Conservation (phyloP, 139 green algal genomes). For the Micractinium sp. region DNA sequence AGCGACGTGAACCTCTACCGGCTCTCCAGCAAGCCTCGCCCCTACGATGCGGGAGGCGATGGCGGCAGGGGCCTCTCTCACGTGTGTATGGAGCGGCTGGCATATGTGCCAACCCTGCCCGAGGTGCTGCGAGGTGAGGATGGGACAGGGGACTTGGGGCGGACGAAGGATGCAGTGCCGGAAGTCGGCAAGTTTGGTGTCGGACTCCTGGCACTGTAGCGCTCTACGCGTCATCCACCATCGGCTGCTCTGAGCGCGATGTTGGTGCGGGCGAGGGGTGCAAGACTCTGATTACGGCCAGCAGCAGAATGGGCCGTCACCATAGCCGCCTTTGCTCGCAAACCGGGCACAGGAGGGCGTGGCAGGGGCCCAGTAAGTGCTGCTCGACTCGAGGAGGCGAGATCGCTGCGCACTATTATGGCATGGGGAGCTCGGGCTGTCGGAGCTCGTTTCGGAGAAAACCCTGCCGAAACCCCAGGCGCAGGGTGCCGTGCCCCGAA, state of each 20-base stretch:
- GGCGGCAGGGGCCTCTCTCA: conserved; percentile 18
- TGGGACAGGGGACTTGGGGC: not conserved
- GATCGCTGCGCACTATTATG: no score
- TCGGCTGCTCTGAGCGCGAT: not conserved
- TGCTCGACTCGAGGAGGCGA: no score
- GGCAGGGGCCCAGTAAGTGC: no score
- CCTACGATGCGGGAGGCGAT: conserved; percentile 8
- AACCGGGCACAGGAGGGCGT: no score
- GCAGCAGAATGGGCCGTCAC: not conserved
- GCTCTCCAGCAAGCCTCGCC: not conserved
- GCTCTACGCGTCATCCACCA: not conserved
- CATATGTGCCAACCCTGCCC: not conserved
- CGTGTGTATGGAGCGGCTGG: not conserved
- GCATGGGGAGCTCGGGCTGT: no score
- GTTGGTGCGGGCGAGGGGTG: not conserved
- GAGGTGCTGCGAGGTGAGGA: conserved; percentile 13
- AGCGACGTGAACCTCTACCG: not conserved
- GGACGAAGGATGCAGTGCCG: not conserved
- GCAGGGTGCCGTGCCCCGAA: no score
- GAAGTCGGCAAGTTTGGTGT: not conserved
- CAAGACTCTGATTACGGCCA: not conserved
- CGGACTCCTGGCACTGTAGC: not conserved
- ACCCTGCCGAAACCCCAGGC: no score
- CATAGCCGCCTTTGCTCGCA: no score
- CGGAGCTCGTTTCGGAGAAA: no score